These are phyloP conservation scores for Malassezia slooffiae DNA, from an alignment of 1,284 basidiomycete species.

Conservation along the genomic window DNA sequence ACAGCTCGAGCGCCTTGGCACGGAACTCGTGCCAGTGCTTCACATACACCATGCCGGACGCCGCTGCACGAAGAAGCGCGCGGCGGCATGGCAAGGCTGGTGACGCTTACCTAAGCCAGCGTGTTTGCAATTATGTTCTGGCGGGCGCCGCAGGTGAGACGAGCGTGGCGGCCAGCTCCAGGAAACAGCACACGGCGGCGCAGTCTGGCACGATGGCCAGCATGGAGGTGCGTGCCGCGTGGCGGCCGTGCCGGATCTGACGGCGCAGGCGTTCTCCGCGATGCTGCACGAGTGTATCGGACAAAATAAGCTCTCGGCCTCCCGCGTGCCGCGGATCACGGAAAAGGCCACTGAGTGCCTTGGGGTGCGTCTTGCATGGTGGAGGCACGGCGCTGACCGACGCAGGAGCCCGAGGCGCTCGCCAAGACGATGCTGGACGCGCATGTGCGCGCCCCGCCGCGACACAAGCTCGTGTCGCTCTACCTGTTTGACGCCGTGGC, in stretches of 20 bases:
- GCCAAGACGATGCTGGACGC: constrained; percentile 16
- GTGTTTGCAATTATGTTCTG: constrained; percentile 2
- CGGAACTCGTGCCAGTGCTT: constrained; percentile 15
- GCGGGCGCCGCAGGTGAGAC: too few species aligned
- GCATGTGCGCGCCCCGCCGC: constrained; percentile 12
- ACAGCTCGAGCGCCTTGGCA: constrained; percentile 8
- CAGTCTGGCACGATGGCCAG: constrained; percentile 2
- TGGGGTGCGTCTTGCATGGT: constrained; percentile 9
- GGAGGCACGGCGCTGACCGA: neutral
- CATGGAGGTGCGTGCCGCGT: constrained; percentile 11
- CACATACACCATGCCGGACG: constrained; percentile 12
- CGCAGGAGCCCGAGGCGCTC: constrained; percentile 2
- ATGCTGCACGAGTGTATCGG: constrained; percentile 19
- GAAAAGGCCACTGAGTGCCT: constrained; percentile 13
- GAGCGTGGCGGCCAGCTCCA: too few species aligned
- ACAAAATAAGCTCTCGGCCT: constrained; percentile 26
- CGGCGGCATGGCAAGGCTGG: neutral
- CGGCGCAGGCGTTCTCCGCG: constrained; percentile 7
- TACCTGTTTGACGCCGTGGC: constrained; percentile 31
- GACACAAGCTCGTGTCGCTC: constrained; percentile 22
- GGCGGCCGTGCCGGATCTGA: neutral
- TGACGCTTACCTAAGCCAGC: constrained; percentile 5
- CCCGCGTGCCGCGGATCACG: constrained; percentile 19
- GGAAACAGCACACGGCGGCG: too few species aligned
- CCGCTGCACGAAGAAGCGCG: neutral